These are phyloP conservation scores for Chlamydomonas applanata DNA, from an alignment of 139 green algal genomes.

Conservation along the genomic window DNA sequence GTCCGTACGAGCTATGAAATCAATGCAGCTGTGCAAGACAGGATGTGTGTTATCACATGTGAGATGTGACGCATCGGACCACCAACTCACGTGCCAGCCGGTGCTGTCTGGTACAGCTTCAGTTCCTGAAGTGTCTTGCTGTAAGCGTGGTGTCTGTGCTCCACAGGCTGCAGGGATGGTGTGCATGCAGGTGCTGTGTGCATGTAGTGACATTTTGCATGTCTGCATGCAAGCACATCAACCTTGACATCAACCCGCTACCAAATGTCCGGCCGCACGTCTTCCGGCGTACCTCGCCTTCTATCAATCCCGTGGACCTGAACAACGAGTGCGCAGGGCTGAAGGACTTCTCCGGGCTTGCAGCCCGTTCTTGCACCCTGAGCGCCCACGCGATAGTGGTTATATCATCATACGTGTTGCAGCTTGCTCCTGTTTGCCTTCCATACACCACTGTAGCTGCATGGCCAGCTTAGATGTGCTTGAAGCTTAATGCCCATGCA, in stretches of 20 bases:
- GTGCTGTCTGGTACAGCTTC: slow-evolving; percentile 3
- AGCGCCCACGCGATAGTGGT: neutral
- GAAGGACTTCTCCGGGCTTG: neutral
- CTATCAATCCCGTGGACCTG: neutral
- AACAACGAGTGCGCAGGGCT: neutral
- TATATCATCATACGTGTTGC: neutral
- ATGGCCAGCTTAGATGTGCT: too few species aligned
- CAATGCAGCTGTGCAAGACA: too few species aligned
- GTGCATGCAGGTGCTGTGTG: too few species aligned
- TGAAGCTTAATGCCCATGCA: too few species aligned
- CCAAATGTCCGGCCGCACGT: too few species aligned
- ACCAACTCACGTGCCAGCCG: neutral
- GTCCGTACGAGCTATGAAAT: too few species aligned
- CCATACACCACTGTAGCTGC: too few species aligned
- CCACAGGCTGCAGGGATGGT: slow-evolving; percentile 2
- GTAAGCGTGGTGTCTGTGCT: slow-evolving; percentile 9
- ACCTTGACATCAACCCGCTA: too few species aligned
- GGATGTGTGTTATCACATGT: too few species aligned
- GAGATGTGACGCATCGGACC: too few species aligned
- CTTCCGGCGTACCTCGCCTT: neutral
- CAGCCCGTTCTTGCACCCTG: neutral
- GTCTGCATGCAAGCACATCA: neutral
- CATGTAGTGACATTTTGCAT: neutral
- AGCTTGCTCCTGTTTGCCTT: too few species aligned
- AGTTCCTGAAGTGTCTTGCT: slow-evolving; percentile 19